Evolutionary conservation across 768 basidiomycete species (phyloP).

Genomic region (Termitomyces sp.): DNA sequence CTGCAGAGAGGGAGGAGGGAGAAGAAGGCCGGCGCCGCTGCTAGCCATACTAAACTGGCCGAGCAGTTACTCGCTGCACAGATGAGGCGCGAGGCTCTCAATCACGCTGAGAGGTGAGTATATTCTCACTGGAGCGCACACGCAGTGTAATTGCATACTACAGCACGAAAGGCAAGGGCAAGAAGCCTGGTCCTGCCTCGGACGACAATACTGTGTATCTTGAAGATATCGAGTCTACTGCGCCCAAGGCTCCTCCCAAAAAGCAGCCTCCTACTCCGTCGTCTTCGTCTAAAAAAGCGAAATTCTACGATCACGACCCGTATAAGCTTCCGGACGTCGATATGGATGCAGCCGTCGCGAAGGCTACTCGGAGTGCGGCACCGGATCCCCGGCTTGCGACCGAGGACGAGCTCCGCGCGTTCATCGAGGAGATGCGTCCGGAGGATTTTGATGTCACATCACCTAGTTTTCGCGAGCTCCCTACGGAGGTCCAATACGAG

Average conservation of each 20-base stretch:
- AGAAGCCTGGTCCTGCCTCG: slow-evolving; percentile 37
- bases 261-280: slow-evolving; percentile 33
- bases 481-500: slow-evolving; percentile 97
- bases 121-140: neutral
- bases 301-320: slow-evolving; percentile 80
- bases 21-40: slow-evolving; percentile 87
- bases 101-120: slow-evolving; percentile 17
- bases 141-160: neutral
- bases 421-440: slow-evolving; percentile 95
- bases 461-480: slow-evolving; percentile 84
- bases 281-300: slow-evolving; percentile 53
- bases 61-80: slow-evolving; percentile 92
- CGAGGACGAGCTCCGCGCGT: slow-evolving; percentile 86
- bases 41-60: slow-evolving; percentile 81
- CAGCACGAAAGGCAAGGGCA: slow-evolving; percentile 36
- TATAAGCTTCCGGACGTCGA: slow-evolving; percentile 88
- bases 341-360: slow-evolving; percentile 54
- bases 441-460: slow-evolving; percentile 93
- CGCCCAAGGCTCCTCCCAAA: slow-evolving; percentile 47
- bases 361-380: slow-evolving; percentile 51
- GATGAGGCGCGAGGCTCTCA: slow-evolving; percentile 83
- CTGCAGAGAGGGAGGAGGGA: slow-evolving; percentile 77
- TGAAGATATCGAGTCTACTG: slow-evolving; percentile 68
- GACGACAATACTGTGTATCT: slow-evolving; percentile 80
- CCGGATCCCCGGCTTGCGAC: slow-evolving; percentile 95